phyloP scores from a whole-genome alignment of 331 rosid genomes.

The Saraca asoca region DNA sequence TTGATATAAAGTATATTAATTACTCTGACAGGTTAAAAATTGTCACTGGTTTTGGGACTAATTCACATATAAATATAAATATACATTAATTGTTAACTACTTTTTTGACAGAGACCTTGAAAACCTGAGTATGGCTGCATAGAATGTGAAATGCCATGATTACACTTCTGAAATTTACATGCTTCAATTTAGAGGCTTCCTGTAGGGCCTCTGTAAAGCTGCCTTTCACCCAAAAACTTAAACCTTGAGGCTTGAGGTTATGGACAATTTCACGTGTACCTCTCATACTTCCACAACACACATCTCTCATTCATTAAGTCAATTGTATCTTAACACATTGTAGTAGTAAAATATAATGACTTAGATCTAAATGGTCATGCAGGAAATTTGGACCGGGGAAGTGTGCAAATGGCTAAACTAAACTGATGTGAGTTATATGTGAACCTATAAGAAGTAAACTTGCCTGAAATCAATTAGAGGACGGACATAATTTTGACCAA shows the following conservation, averaged over 20 bases:
- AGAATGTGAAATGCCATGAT: slow-evolving; percentile 25
- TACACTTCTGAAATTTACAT: slow-evolving; percentile 27
- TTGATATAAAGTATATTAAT: background rate
- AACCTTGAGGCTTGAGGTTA: slow-evolving; percentile 1
- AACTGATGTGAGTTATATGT: slow-evolving; percentile 25
- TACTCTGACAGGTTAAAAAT: too few relatives aligned
- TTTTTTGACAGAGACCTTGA: slow-evolving; percentile 9
- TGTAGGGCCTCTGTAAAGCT: background rate
- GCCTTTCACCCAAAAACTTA: slow-evolving; percentile 5
- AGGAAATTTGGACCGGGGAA: slow-evolving; percentile 11
- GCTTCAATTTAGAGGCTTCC: background rate
- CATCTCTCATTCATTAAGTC: slow-evolving; percentile 13
- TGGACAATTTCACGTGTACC: slow-evolving; percentile 14
- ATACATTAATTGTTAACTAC: too few relatives aligned
- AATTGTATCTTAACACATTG: background rate
- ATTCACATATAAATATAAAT: too few relatives aligned
- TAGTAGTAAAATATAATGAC: slow-evolving; percentile 8
- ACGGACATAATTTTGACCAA: slow-evolving; percentile 93
- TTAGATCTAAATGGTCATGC: slow-evolving; percentile 3
- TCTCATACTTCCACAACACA: background rate
- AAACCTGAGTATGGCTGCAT: slow-evolving; percentile 21
- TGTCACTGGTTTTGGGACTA: too few relatives aligned
- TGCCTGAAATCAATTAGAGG: slow-evolving; percentile 90
- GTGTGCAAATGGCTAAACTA: slow-evolving; percentile 3
- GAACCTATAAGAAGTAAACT: slow-evolving; percentile 40